Percentiles rank a stretch among this genome's conserved stretches.
phyloP scores from a whole-genome alignment of 176 grass and related monocot species.

The Bromus sterilis region DNA sequence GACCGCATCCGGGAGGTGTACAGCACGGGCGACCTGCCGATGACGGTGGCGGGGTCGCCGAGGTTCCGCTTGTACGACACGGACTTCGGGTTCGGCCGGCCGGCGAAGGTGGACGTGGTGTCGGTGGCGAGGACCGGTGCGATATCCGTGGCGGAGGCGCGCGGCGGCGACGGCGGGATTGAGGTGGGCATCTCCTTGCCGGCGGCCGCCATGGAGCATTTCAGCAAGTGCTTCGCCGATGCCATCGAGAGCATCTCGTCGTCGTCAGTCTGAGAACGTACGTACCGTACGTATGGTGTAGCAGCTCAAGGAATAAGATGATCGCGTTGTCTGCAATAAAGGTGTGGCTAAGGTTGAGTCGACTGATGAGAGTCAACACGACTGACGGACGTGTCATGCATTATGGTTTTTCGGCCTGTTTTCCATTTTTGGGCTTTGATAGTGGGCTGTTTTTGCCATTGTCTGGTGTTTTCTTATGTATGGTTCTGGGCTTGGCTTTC shows the following conservation, averaged over 20 bases:
- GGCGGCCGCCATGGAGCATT: not conserved
- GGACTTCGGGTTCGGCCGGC: not conserved
- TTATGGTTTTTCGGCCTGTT: no score
- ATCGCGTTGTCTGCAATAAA: no score
- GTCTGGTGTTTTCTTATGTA: no score
- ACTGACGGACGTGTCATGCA: no score
- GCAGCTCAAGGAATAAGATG: no score
- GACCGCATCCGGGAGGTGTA: not conserved
- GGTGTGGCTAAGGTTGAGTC: no score
- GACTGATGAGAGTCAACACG: no score
- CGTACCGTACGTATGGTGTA: no score
- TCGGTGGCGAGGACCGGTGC: not conserved
- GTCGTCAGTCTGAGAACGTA: no score
- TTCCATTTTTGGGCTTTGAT: no score
- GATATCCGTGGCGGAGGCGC: not conserved
- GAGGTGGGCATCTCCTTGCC: not conserved
- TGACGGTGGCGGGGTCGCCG: not conserved
- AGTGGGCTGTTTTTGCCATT: no score
- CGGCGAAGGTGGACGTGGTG: not conserved
- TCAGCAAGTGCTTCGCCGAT: not conserved
- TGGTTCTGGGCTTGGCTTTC: no score
- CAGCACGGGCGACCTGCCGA: not conserved
- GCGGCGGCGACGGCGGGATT: not conserved
- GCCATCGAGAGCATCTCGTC: not conserved
- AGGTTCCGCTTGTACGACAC: not conserved